A percentile compares a stretch with the other conserved stretches of the same genome.
These are phyloP conservation scores for Ochetophila trinervis DNA, from an alignment of 306 rosid genomes.

Conservation along the genomic window DNA sequence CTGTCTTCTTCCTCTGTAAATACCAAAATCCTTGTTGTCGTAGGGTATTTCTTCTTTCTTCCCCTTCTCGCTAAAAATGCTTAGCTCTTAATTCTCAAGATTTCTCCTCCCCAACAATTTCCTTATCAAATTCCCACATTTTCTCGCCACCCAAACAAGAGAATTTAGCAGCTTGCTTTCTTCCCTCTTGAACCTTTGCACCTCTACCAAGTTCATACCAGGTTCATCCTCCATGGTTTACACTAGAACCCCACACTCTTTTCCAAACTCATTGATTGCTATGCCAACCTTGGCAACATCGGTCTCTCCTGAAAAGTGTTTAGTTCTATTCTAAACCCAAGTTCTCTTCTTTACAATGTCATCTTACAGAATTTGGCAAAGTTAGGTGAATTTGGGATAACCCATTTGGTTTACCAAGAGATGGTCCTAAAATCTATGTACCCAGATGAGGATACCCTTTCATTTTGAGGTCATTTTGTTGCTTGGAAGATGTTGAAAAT, in stretches of 20 bases:
- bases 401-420: constrained; percentile 41
- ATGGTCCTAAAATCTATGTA: constrained; percentile 43
- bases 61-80: constrained; percentile 22
- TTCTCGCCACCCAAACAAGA: too few species aligned
- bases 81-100: constrained; percentile 21
- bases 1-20: too few species aligned
- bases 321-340: too few species aligned
- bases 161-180: constrained; percentile 47
- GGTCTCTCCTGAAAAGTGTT: too few species aligned
- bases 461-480: constrained; percentile 53
- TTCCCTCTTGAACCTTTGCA: constrained; percentile 54
- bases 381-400: constrained; percentile 39
- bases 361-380: too few species aligned
- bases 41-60: background rate
- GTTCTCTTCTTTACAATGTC: too few species aligned
- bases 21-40: background rate
- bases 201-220: constrained; percentile 59
- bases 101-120: too few species aligned
- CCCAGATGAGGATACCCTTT: constrained; percentile 50
- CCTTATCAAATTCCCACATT: too few species aligned
- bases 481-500: too few species aligned
- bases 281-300: too few species aligned
- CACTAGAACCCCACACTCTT: constrained; percentile 61
- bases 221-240: constrained; percentile 66
- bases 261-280: too few species aligned